Evolutionary conservation across 768 basidiomycete species (phyloP).

Genomic region (Phaeotremella skinneri): DNA sequence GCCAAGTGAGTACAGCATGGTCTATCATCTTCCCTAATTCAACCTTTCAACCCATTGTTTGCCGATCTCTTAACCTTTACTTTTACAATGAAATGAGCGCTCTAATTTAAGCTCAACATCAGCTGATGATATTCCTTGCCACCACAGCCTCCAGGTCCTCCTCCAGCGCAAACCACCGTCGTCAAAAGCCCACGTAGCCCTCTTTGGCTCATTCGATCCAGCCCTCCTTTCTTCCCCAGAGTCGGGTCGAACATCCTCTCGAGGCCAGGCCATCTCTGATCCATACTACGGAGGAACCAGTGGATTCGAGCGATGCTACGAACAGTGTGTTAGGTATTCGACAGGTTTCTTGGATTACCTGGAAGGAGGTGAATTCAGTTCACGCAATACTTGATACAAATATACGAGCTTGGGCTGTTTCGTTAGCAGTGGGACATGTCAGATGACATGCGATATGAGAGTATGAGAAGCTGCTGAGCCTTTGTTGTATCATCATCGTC

Average conservation of each 20-base stretch:
- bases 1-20: conserved; percentile 66
- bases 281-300: conserved; percentile 71
- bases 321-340: conserved; percentile 70
- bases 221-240: conserved; percentile 56
- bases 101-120: background rate
- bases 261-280: conserved; percentile 72
- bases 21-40: background rate
- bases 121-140: background rate
- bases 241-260: conserved; percentile 37
- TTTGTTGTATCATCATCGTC: too few species aligned
- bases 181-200: conserved; percentile 36
- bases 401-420: too few species aligned
- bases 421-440: too few species aligned
- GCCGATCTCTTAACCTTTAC: background rate
- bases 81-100: too few species aligned
- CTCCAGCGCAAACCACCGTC: conserved; percentile 28
- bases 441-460: too few species aligned
- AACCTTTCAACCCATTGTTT: conserved; percentile 52
- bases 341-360: conserved; percentile 73
- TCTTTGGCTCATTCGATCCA: conserved; percentile 45
- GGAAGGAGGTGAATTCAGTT: conserved; percentile 11
- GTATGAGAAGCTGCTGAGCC: too few species aligned
- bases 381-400: too few species aligned
- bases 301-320: conserved; percentile 73
- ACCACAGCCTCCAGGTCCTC: conserved; percentile 41